Percentiles rank a stretch among this genome's conserved stretches.
These are phyloP conservation scores for Epichloe sibirici DNA, from an alignment of 2,329 filamentous ascomycete species.

Conservation along the genomic window DNA sequence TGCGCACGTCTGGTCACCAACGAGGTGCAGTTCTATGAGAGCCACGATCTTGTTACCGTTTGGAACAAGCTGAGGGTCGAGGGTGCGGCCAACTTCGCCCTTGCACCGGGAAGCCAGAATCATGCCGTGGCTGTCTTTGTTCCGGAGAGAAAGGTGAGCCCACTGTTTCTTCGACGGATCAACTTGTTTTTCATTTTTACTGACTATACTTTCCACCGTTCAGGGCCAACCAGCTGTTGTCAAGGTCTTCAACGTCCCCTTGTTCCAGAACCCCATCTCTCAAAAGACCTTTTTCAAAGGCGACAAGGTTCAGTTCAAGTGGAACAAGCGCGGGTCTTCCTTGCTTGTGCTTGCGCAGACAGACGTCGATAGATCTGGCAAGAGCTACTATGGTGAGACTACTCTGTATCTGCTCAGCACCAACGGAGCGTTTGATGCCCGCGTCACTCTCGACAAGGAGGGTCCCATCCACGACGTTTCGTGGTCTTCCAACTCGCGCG, in stretches of 20 bases:
- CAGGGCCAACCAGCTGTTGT: constrained; percentile 81
- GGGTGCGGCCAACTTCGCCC: constrained; percentile 76
- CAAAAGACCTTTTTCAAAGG: constrained; percentile 99
- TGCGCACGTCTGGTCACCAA: constrained; percentile 92
- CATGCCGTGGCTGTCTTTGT: constrained; percentile 91
- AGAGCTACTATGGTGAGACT: constrained; percentile 98
- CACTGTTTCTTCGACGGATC: background rate
- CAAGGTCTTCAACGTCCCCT: constrained; percentile 86
- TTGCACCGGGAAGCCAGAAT: constrained; percentile 72
- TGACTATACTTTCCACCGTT: background rate
- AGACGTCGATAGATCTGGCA: constrained; percentile 94
- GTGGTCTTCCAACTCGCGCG: constrained; percentile 97
- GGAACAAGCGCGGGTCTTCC: constrained; percentile 86
- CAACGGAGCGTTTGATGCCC: constrained; percentile 83
- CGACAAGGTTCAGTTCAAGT: constrained; percentile 97
- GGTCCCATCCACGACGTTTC: constrained; percentile 94
- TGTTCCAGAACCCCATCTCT: constrained; percentile 71
- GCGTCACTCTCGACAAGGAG: constrained; percentile 88
- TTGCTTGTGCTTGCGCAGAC: constrained; percentile 93
- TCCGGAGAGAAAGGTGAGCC: constrained; percentile 78
- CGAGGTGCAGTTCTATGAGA: constrained; percentile 94
- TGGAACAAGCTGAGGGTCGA: constrained; percentile 95
- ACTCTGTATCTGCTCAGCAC: constrained; percentile 91
- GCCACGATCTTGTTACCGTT: constrained; percentile 68
- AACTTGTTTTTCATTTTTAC: background rate